phyloP scores from a whole-genome alignment of 192 early-diverging fungal species.

The Coemansia sp. region DNA sequence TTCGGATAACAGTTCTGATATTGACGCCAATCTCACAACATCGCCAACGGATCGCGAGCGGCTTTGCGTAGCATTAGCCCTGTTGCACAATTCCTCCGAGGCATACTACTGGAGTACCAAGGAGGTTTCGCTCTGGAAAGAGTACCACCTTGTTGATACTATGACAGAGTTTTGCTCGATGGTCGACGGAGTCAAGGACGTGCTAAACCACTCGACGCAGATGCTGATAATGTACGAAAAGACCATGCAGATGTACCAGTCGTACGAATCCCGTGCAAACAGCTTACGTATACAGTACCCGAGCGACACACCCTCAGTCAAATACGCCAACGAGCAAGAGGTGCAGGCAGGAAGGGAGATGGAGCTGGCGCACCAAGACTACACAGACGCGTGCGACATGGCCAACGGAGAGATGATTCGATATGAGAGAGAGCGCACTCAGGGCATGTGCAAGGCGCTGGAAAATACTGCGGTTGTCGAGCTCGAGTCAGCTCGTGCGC shows the following conservation, averaged over 20 bases:
- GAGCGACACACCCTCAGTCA: slow-evolving; percentile 49
- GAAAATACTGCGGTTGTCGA: slow-evolving; percentile 42
- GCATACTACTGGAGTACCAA: slow-evolving; percentile 46
- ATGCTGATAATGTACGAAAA: slow-evolving; percentile 49
- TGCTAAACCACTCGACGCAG: slow-evolving; percentile 49
- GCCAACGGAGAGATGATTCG: slow-evolving; percentile 40
- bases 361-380: slow-evolving; percentile 50
- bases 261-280: slow-evolving; percentile 31
- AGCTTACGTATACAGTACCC: slow-evolving; percentile 45
- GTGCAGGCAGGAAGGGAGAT: slow-evolving; percentile 37
- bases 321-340: slow-evolving; percentile 51
- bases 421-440: slow-evolving; percentile 41
- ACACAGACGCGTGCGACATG: slow-evolving; percentile 48
- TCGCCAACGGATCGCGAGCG: slow-evolving; percentile 26
- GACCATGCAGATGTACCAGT: slow-evolving; percentile 43
- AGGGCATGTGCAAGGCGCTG: slow-evolving; percentile 41
- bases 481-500: slow-evolving; percentile 42
- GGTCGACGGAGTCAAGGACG: slow-evolving; percentile 38
- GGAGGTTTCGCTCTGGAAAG: slow-evolving; percentile 47
- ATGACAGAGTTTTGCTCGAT: slow-evolving; percentile 41
- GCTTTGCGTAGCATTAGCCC: slow-evolving; percentile 32
- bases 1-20: neutral
- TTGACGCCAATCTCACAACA: neutral
- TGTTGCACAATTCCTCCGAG: slow-evolving; percentile 45
- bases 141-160: slow-evolving; percentile 44